Conservation (phyloP, 2,329 filamentous ascomycete genomes). For the Neonectria faginata region DNA sequence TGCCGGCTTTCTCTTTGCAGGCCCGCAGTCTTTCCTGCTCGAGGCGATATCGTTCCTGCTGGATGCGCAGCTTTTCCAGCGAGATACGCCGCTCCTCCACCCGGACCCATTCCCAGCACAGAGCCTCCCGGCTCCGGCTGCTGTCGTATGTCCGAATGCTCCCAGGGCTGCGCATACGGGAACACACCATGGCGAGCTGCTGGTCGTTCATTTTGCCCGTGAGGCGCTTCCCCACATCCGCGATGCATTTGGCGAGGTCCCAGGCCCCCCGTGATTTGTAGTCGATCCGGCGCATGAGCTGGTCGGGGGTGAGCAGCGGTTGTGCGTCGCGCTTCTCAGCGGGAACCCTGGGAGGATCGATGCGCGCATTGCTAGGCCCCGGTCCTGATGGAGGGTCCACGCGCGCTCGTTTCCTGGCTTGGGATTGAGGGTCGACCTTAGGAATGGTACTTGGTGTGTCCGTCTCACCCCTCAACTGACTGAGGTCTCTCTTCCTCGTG, state of each 20-base stretch:
- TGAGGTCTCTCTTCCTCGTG: constrained; percentile 31
- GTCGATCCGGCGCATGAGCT: constrained; percentile 31
- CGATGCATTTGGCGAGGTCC: constrained; percentile 30
- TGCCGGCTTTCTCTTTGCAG: background rate
- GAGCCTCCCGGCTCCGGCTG: background rate
- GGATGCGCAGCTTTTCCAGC: constrained; percentile 10
- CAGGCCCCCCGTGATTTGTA: constrained; percentile 10
- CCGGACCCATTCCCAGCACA: background rate
- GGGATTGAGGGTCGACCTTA: constrained; percentile 19
- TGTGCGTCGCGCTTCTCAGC: background rate
- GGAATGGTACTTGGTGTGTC: constrained; percentile 25
- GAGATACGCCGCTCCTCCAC: constrained; percentile 14
- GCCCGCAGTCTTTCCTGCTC: background rate
- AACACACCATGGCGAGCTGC: constrained; percentile 36
- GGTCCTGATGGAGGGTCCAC: constrained; percentile 16
- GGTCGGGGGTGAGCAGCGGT: constrained; percentile 20
- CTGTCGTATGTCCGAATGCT: background rate
- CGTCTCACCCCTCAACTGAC: constrained; percentile 28
- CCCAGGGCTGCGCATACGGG: constrained; percentile 11
- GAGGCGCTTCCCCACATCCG: constrained; percentile 37
- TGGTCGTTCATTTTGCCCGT: constrained; percentile 29
- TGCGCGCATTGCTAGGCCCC: background rate
- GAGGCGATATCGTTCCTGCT: constrained; percentile 1
- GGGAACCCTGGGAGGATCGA: background rate
- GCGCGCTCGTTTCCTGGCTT: constrained; percentile 33